These are phyloP conservation scores for Guyanaporus albipodus DNA, from an alignment of 768 basidiomycete genomes.

Conservation along the genomic window DNA sequence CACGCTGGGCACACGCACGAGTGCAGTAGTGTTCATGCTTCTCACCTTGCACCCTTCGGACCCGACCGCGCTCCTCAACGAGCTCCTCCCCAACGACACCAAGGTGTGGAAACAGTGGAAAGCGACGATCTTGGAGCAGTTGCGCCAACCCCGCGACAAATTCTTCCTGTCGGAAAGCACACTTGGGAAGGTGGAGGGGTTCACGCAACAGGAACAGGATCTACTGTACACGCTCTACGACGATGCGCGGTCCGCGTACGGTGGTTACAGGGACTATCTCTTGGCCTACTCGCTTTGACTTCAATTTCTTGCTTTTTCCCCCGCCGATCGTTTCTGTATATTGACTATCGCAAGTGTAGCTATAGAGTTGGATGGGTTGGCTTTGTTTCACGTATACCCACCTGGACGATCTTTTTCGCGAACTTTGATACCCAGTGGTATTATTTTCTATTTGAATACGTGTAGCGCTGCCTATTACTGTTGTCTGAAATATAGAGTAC, in stretches of 20 bases:
- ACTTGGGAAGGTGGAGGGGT: neutral
- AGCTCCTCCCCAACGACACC: constrained; percentile 21
- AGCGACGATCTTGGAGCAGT: neutral
- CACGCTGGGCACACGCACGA: constrained; percentile 15
- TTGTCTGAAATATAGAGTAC: no score
- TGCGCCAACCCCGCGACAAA: neutral
- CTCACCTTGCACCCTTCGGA: constrained; percentile 8
- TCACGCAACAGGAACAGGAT: constrained; percentile 10
- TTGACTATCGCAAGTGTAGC: no score
- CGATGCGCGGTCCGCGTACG: constrained; percentile 11
- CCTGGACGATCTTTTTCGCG: no score
- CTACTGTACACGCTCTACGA: constrained; percentile 8
- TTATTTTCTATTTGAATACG: no score
- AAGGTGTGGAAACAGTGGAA: constrained; percentile 21
- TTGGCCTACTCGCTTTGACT: neutral
- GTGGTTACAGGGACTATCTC: constrained; percentile 16
- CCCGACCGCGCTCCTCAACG: constrained; percentile 9
- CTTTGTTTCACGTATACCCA: no score
- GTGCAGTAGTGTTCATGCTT: constrained; percentile 14
- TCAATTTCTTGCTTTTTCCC: no score
- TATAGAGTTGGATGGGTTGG: no score
- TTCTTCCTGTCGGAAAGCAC: neutral
- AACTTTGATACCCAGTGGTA: no score
- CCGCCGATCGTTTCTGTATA: neutral
- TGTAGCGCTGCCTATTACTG: no score